Evolutionary conservation across 306 rosid species (phyloP).

Genomic region (Pterocarpus macrocarpus): DNA sequence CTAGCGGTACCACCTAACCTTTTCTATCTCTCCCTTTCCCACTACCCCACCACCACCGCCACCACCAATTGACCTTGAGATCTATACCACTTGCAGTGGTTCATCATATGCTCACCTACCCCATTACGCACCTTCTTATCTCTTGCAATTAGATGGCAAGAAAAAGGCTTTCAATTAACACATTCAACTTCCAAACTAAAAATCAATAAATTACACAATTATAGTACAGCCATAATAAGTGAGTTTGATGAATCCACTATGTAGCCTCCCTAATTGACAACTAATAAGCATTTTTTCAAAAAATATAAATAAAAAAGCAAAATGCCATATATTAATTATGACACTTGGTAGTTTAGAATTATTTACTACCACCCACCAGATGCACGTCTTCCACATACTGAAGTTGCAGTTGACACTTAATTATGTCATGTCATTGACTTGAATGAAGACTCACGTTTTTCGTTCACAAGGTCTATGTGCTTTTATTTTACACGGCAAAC

Average conservation of each 20-base stretch:
- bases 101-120: slow-evolving; percentile 48
- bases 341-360: not conserved
- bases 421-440: not conserved
- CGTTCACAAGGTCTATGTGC: not conserved
- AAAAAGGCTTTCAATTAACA: slow-evolving; percentile 15
- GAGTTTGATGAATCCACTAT: not conserved
- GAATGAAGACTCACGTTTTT: not conserved
- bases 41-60: slow-evolving; percentile 3
- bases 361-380: not conserved
- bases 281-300: not conserved
- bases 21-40: slow-evolving; percentile 29
- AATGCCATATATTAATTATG: not conserved
- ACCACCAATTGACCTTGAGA: not conserved
- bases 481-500: not conserved
- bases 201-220: not conserved
- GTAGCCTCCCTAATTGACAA: not conserved
- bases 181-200: slow-evolving; percentile 14
- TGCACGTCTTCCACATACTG: not conserved
- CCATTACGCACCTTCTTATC: slow-evolving; percentile 24
- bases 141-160: slow-evolving; percentile 14
- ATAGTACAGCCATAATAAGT: not conserved
- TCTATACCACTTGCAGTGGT: slow-evolving; percentile 5
- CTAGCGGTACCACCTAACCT: slow-evolving; percentile 42
- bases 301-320: not conserved
- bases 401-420: slow-evolving; percentile 7